phyloP scores from a whole-genome alignment of 345 rosid species.

The Gossypium mustelinum region DNA sequence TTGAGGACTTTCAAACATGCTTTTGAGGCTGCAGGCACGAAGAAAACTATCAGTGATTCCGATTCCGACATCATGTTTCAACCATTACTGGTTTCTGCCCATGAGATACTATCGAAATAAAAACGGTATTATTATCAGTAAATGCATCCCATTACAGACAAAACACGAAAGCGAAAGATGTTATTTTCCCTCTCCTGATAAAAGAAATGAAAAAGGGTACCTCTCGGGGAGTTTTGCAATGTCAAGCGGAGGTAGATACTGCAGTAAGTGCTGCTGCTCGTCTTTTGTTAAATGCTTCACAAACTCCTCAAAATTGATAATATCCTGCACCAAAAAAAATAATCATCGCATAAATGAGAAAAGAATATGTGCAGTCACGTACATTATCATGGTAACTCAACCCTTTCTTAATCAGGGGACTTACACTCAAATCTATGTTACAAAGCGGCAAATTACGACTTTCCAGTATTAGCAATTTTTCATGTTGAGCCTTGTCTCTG shows the following conservation, averaged over 20 bases:
- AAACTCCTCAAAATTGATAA: constrained; percentile 79
- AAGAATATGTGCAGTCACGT: background rate
- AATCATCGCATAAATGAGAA: background rate
- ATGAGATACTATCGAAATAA: background rate
- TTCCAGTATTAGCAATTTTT: constrained; percentile 52
- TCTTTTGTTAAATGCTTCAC: constrained; percentile 55
- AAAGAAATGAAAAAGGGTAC: constrained; percentile 20
- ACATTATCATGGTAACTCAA: background rate
- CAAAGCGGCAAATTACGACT: constrained; percentile 60
- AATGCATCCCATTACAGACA: background rate
- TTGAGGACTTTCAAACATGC: constrained; percentile 76
- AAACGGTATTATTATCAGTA: background rate
- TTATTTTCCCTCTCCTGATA: background rate
- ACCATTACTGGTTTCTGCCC: background rate
- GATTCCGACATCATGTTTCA: background rate
- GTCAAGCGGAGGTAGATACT: constrained; percentile 65
- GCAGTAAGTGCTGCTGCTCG: constrained; percentile 77
- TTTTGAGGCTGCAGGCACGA: constrained; percentile 56
- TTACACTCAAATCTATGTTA: constrained; percentile 68
- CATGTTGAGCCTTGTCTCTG: constrained; percentile 70
- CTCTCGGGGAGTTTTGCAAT: constrained; percentile 53
- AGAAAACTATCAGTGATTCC: constrained; percentile 14
- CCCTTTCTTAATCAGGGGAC: constrained; percentile 14
- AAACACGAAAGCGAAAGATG: constrained; percentile 4
- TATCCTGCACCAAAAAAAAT: constrained; percentile 46